These are phyloP conservation scores for Meyerozyma smithsonii DNA, from an alignment of 1,139 yeast genomes.

Conservation along the genomic window DNA sequence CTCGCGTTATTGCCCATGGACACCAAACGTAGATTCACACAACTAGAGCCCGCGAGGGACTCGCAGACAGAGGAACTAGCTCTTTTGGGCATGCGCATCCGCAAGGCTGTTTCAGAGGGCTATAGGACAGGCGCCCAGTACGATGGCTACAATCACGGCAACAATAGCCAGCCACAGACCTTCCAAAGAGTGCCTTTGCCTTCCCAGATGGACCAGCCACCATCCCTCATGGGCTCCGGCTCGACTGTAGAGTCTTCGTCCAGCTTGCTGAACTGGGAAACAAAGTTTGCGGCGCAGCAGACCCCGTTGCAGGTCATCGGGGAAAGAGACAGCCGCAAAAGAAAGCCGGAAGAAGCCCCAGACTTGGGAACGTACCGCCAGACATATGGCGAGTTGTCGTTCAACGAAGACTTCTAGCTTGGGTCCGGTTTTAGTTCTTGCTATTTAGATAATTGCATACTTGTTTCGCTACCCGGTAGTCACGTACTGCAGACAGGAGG, in stretches of 20 bases:
- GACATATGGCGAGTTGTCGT: conserved; percentile 40
- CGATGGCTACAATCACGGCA: conserved; percentile 5
- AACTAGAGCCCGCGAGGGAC: conserved; percentile 12
- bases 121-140: conserved; percentile 26
- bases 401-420: conserved; percentile 41
- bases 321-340: conserved; percentile 19
- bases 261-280: conserved; percentile 48
- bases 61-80: conserved; percentile 33
- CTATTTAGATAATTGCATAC: background rate
- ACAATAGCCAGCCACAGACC: conserved; percentile 6
- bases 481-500: background rate
- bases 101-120: conserved; percentile 65
- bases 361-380: conserved; percentile 17
- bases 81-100: conserved; percentile 64
- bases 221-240: conserved; percentile 32
- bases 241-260: conserved; percentile 42
- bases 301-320: conserved; percentile 11
- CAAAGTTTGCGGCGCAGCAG: conserved; percentile 10
- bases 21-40: conserved; percentile 19
- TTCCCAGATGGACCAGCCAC: conserved; percentile 33
- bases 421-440: background rate
- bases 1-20: conserved; percentile 5
- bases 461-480: background rate
- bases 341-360: conserved; percentile 35
- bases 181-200: conserved; percentile 53